Conservation (phyloP, 2,329 filamentous ascomycete species). For the Alternaria sp. region DNA sequence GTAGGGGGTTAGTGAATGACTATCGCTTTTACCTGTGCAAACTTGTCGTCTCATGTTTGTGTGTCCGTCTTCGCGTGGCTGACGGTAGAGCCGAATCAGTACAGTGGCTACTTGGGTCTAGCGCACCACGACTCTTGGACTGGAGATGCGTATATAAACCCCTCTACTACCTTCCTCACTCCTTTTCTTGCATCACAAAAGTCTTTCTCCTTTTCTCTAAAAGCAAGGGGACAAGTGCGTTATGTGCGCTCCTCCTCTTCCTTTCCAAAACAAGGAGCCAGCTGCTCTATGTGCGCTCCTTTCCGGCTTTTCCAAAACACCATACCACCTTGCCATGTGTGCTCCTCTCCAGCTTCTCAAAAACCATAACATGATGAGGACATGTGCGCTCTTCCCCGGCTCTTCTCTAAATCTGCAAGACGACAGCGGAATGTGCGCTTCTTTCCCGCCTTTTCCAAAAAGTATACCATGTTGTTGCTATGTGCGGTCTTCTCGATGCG, state of each 20-base stretch:
- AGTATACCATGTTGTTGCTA: accelerated
- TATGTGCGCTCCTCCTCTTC: no score
- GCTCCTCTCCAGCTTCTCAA: no score
- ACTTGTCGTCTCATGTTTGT: not conserved
- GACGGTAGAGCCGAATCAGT: accelerated
- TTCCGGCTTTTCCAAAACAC: not conserved
- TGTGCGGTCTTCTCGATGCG: not conserved
- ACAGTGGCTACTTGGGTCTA: not conserved
- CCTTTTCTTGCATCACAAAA: not conserved
- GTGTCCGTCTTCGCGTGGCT: not conserved
- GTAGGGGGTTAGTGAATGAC: not conserved
- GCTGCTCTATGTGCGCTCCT: not conserved
- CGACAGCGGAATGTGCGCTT: not conserved
- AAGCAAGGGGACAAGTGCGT: no score
- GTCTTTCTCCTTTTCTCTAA: not conserved
- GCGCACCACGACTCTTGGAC: not conserved
- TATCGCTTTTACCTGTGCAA: not conserved
- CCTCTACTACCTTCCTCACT: not conserved
- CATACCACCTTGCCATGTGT: no score
- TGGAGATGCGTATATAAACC: not conserved
- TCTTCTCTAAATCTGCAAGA: not conserved
- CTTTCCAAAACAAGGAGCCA: no score
- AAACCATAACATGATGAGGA: no score
- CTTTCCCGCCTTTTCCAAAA: not conserved
- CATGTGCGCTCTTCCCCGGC: not conserved